Evolutionary conservation across 257 asterid genomes (phyloP).

Genomic region (Solanum sejunctum): DNA sequence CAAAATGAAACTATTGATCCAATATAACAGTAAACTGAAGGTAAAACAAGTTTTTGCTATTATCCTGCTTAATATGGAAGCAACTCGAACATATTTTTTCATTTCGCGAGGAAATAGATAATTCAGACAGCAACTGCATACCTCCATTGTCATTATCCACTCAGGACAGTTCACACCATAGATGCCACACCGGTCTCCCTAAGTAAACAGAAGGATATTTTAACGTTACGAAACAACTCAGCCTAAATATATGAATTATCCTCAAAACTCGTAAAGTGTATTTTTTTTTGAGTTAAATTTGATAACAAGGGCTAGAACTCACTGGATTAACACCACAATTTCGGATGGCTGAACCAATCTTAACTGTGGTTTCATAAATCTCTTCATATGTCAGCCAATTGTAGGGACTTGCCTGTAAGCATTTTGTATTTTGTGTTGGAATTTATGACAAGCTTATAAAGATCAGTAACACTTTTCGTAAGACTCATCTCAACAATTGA

Average conservation of each 20-base stretch:
- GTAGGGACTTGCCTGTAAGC: constrained; percentile 55
- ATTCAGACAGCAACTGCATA: background rate
- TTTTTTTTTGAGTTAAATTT: background rate
- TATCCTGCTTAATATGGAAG: background rate
- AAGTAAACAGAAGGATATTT: background rate
- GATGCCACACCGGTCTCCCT: constrained; percentile 89
- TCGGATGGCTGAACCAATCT: constrained; percentile 71
- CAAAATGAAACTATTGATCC: background rate
- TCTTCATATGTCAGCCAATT: constrained; percentile 55
- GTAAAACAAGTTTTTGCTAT: background rate
- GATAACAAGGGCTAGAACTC: background rate
- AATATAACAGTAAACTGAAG: background rate
- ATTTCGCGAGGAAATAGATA: background rate
- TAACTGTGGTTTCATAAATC: constrained; percentile 35
- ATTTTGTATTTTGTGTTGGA: background rate
- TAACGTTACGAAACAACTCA: background rate
- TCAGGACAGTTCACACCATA: constrained; percentile 80
- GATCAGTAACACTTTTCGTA: background rate
- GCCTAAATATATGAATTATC: background rate
- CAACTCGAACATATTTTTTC: background rate
- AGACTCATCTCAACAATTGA: background rate
- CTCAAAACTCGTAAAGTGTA: background rate
- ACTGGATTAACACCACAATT: constrained; percentile 65
- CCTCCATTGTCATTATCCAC: constrained; percentile 96
- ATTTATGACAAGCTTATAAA: background rate